Percentiles rank a stretch among this genome's conserved stretches.
These are phyloP conservation scores for Drechslerella dactyloides DNA, from an alignment of 2,329 filamentous ascomycete genomes.

Conservation along the genomic window DNA sequence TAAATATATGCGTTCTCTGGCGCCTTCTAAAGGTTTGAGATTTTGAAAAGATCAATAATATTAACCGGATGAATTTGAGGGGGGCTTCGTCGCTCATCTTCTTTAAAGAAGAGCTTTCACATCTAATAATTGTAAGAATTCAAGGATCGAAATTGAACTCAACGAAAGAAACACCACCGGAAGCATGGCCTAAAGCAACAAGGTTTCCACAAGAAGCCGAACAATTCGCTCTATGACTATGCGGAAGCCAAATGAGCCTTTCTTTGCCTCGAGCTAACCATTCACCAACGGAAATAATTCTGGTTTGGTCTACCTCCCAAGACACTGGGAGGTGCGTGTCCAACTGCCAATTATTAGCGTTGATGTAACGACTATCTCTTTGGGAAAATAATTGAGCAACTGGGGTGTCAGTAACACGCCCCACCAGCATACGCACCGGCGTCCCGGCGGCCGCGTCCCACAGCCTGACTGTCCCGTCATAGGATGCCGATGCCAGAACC, in stretches of 20 bases:
- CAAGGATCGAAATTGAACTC: neutral
- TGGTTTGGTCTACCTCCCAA: neutral
- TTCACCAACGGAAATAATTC: neutral
- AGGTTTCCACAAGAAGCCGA: neutral
- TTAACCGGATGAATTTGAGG: too few species aligned
- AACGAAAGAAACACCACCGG: neutral
- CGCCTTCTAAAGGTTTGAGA: too few species aligned
- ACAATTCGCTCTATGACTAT: neutral
- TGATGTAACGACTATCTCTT: neutral
- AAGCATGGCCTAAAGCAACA: neutral
- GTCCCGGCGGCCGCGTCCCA: too few species aligned
- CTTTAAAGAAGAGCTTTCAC: too few species aligned
- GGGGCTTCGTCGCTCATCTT: too few species aligned
- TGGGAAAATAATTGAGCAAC: neutral
- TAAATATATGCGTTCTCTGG: too few species aligned
- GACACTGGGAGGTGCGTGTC: neutral
- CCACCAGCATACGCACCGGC: neutral
- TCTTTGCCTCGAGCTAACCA: neutral
- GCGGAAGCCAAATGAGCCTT: too few species aligned
- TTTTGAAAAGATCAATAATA: too few species aligned
- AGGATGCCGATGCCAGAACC: slow-evolving; percentile 38
- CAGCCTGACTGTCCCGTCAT: too few species aligned
- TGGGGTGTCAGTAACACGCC: neutral
- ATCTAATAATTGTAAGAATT: too few species aligned
- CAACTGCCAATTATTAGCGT: neutral